phyloP scores from a whole-genome alignment of 257 asterid species.

The Mitragyna speciosa region DNA sequence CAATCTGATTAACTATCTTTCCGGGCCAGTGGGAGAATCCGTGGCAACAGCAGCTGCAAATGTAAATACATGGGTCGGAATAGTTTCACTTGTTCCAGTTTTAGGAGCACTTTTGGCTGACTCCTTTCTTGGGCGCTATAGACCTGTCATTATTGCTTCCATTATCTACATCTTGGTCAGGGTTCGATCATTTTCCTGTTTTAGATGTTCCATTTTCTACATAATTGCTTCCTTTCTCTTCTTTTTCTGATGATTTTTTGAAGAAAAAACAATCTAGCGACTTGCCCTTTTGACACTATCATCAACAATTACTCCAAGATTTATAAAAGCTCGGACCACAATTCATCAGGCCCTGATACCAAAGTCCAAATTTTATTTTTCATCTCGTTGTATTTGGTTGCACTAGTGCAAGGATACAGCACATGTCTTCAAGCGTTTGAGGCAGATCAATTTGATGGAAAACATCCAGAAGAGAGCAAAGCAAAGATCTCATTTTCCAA shows the following conservation, averaged over 20 bases:
- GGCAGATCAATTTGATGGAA: slow-evolving; percentile 38
- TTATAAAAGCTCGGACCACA: slow-evolving; percentile 3
- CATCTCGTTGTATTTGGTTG: slow-evolving; percentile 37
- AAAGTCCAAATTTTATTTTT: slow-evolving; percentile 27
- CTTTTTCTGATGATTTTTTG: too few relatives aligned
- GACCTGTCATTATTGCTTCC: background rate
- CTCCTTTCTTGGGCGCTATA: background rate
- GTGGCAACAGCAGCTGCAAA: background rate
- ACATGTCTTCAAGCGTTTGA: slow-evolving; percentile 42
- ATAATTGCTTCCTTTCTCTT: too few relatives aligned
- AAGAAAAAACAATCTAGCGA: slow-evolving; percentile 17
- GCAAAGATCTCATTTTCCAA: slow-evolving; percentile 43
- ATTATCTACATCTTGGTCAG: background rate
- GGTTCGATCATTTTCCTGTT: too few relatives aligned
- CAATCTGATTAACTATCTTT: background rate
- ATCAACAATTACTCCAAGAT: background rate
- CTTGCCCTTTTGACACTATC: slow-evolving; percentile 33
- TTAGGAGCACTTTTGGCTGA: background rate
- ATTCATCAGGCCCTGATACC: background rate
- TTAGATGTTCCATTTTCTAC: too few relatives aligned
- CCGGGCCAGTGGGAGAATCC: background rate
- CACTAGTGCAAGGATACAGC: slow-evolving; percentile 35
- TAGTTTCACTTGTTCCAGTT: background rate
- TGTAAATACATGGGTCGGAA: background rate
- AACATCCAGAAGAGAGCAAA: slow-evolving; percentile 32